Evolutionary conservation across 768 basidiomycete genomes (phyloP), one percentile per base, ranked within the genome.

Genomic region (Tricholoma bakamatsutake): DNA sequence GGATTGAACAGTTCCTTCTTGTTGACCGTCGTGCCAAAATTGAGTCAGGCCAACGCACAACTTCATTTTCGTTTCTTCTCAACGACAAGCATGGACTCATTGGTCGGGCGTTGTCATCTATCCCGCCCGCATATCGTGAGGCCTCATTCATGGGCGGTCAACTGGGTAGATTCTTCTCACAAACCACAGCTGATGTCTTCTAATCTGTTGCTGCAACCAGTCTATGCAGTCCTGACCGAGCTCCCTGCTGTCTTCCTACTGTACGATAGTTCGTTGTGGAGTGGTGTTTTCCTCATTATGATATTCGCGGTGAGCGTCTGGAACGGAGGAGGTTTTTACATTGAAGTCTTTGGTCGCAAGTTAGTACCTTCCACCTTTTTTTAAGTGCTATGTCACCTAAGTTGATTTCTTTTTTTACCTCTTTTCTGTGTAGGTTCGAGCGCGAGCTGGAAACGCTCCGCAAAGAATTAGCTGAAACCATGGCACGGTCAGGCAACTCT

Each of bases 321-420:
- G 94, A 98, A 98, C 66, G 95, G 95, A 9, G 93, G 90, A 21
- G 91, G 90, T 1, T 97, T 87, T 76, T 97, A 97, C 68, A 94
- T 97, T 53, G 94, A 97, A 68, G 94, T 97, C 17, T 97, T 96
- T 66, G 94, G 94, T 28, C 84, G 94, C 73, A 96, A 97, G 94
- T 95, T 59, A 62, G 91, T 81, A 24, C 56, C 56, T 58, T 24
- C 13, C 18, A 30, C 9, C 54, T 17, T 27, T 55, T 48, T 17
- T 27, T 55, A 46, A 48, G 31, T 56, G 3, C 48, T 12, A 43
- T 42, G 6, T 40, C 10, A 1, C 46, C 11, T 15, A 5, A 42
- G 39, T 6, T 40, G n/a, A 35, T 10, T 24, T 24, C 21, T 24
- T 54, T 60, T 17, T 39, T 24, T 51, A 12, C 37, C 15, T 27